Conservation (phyloP, 139 green algal genomes). For the Trebouxia sp. region DNA sequence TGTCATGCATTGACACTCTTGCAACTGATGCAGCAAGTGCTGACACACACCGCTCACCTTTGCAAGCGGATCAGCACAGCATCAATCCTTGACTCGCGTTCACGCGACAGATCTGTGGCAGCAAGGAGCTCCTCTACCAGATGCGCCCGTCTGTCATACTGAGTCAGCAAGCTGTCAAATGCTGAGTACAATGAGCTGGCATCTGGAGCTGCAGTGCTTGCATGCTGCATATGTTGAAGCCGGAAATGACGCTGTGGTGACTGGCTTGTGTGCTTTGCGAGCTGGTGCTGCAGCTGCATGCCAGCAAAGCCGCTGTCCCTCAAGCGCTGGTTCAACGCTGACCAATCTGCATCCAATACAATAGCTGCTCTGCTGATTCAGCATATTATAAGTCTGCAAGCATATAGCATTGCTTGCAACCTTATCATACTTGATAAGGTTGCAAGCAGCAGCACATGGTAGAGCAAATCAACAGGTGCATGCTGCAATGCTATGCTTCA, state of each 20-base stretch:
- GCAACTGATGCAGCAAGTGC: too few species aligned
- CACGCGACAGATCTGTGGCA: constrained; percentile 15
- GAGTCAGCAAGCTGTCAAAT: constrained; percentile 10
- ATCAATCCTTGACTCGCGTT: constrained; percentile 13
- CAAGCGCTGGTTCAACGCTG: not conserved
- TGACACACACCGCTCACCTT: not conserved
- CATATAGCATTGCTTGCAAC: not conserved
- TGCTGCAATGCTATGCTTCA: too few species aligned
- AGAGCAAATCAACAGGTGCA: too few species aligned
- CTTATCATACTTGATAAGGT: too few species aligned
- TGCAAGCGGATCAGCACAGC: not conserved
- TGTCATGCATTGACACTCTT: too few species aligned
- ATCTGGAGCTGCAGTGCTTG: not conserved
- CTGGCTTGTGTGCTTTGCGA: not conserved
- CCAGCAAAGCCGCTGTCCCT: constrained; percentile 29
- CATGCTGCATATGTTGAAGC: not conserved
- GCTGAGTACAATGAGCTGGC: too few species aligned
- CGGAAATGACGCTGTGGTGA: not conserved
- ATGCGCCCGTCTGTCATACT: constrained; percentile 25
- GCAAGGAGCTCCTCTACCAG: constrained; percentile 28
- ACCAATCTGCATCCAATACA: not conserved
- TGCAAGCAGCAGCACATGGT: too few species aligned
- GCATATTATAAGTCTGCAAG: not conserved
- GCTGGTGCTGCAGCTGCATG: not conserved
- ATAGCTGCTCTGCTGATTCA: not conserved